Conservation (phyloP, 164 flowering plant genomes). For the Cinnamomum micranthum region DNA sequence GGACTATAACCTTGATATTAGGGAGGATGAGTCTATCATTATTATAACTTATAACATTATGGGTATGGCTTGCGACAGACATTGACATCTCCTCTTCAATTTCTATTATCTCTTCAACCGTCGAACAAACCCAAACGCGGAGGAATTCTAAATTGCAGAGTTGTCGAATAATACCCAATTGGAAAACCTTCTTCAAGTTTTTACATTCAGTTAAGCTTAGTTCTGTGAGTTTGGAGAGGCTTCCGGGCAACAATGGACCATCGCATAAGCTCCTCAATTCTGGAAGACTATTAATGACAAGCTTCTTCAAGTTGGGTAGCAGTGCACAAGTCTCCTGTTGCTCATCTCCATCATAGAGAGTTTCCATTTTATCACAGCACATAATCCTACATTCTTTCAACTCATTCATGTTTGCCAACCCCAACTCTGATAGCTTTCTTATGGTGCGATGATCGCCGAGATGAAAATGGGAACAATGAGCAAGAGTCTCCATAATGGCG, state of each 20-base stretch:
- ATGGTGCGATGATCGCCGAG: background rate
- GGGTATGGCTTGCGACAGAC: background rate
- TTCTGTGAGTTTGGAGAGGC: background rate
- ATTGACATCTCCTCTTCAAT: background rate
- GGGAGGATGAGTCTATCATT: background rate
- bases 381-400: background rate
- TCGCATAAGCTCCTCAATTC: background rate
- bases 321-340: no score
- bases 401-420: background rate
- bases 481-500: background rate
- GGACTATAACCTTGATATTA: background rate
- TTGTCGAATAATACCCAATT: background rate
- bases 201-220: accelerated
- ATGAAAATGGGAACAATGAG: background rate
- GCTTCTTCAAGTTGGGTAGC: background rate
- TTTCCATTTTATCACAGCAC: background rate
- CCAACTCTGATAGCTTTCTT: background rate
- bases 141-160: background rate
- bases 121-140: background rate
- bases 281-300: no score
- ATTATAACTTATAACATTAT: no score
- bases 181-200: background rate
- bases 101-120: background rate
- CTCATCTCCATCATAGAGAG: background rate
- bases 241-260: background rate